phyloP scores from a whole-genome alignment of 2,329 filamentous ascomycete species.

The Hypoxylon sp. region DNA sequence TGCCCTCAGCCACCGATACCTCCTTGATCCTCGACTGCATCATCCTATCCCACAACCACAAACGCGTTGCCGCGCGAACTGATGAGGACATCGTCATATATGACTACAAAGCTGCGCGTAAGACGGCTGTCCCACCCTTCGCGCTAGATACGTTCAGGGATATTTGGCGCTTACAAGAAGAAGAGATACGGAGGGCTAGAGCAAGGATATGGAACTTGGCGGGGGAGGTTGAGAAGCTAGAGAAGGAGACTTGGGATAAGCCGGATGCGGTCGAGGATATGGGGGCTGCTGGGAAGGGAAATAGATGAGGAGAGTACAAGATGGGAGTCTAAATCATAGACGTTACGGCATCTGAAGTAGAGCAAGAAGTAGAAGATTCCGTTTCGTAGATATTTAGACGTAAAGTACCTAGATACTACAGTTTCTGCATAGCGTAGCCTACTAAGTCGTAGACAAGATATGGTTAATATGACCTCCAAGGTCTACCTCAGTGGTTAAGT shows the following conservation, averaged over 20 bases:
- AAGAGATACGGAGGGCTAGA: constrained; percentile 67
- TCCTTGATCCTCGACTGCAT: constrained; percentile 73
- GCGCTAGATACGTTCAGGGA: constrained; percentile 72
- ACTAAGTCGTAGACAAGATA: neutral
- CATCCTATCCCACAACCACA: constrained; percentile 82
- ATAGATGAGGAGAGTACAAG: neutral
- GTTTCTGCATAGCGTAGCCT: neutral
- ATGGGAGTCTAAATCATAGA: too few species aligned
- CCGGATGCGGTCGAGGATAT: constrained; percentile 79
- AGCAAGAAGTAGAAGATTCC: neutral
- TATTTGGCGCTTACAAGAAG: constrained; percentile 74
- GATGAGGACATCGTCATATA: constrained; percentile 86
- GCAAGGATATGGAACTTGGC: constrained; percentile 70
- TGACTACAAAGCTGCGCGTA: constrained; percentile 75
- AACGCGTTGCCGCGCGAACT: constrained; percentile 79
- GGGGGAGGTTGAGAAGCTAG: constrained; percentile 72
- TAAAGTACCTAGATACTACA: neutral
- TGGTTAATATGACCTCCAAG: neutral
- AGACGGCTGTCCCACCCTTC: constrained; percentile 71
- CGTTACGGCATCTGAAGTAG: too few species aligned
- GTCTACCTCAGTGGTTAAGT: neutral
- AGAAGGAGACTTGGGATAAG: constrained; percentile 81
- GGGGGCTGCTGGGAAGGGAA: constrained; percentile 58
- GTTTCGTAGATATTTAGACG: neutral
- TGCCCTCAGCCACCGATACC: constrained; percentile 61